Base-by-base conservation (phyloP, 192 early-diverging fungal species). In the Backusella psychrophila region DNA sequence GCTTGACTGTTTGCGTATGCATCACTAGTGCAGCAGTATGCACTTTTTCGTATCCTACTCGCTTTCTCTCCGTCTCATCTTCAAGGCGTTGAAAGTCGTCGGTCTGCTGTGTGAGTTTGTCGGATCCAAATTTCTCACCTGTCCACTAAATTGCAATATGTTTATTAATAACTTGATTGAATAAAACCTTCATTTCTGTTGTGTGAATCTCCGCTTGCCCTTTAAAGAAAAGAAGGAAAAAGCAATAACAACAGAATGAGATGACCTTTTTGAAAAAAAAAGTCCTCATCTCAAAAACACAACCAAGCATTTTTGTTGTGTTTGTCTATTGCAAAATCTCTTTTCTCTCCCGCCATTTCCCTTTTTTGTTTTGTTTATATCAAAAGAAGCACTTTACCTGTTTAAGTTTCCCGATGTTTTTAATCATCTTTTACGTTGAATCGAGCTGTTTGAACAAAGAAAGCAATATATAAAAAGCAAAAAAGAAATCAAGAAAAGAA, bases 71-170 rank as follows among this genome's bases (percentile, higher is more conserved):
- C 14, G 94, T 96, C 56, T 95, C 93, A 15, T 85, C 77, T 77
- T 95, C 89, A 39, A 97, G 84, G 12, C 90, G 83, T 73, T 91
- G 92, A 80, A 96, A 95, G 49, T 97, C 96, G 15, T 96, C 95
- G 74, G 88, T 88, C 26, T 91, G 91, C 52, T 93, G 89, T 17
- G 93, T 92, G 71, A 84, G 89, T 59, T 88, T 87, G 33, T 86
- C 81, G 63, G 86, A 82, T 15, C 95, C 94, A 52, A 96, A 83
- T 68, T 91, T 89, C 80, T 97, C 96, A 72, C 91, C 93, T n/a
- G 92, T 93, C 84, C 91, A 89, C 89, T 90, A 80, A 44, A 56
- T 59, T 41, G 12, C 41, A 49, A 52, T 70, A n/a, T 14, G 53
- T 39, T 44, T 63, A 52, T 31, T 72, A 41, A 41, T 59, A 42